A percentile compares a stretch with the other conserved stretches of the same genome.
Evolutionary conservation across 2,329 filamentous ascomycete genomes (phyloP).

Genomic region (Colletotrichum sp.): DNA sequence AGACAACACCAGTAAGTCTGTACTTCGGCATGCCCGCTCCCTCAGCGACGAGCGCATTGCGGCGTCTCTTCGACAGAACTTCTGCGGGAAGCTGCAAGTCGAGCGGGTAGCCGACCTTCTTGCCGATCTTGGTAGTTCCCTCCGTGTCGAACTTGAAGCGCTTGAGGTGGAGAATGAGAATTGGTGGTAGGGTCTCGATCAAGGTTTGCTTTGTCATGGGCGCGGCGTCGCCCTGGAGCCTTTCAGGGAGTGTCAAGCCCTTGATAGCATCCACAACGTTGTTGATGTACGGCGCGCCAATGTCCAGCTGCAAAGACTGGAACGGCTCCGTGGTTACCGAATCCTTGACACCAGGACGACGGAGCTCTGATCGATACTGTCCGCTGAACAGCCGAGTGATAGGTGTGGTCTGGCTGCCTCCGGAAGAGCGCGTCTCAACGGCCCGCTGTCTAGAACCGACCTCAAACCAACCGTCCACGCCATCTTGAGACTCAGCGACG

Average conservation of each 20-base stretch:
- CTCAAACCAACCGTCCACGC: slow-evolving; percentile 82
- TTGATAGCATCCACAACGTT: slow-evolving; percentile 93
- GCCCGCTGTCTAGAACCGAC: slow-evolving; percentile 92
- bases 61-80: slow-evolving; percentile 79
- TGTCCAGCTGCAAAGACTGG: slow-evolving; percentile 93
- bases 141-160: slow-evolving; percentile 94
- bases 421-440: slow-evolving; percentile 85
- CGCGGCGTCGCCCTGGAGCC: slow-evolving; percentile 78
- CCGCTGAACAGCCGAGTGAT: slow-evolving; percentile 96
- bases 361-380: slow-evolving; percentile 86
- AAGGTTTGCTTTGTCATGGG: slow-evolving; percentile 89
- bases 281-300: slow-evolving; percentile 82
- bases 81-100: slow-evolving; percentile 94
- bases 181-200: slow-evolving; percentile 88
- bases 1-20: slow-evolving; percentile 86
- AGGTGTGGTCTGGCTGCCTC: slow-evolving; percentile 76
- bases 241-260: slow-evolving; percentile 82
- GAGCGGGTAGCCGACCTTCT: slow-evolving; percentile 93
- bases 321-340: slow-evolving; percentile 94
- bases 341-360: slow-evolving; percentile 83
- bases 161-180: slow-evolving; percentile 94
- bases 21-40: slow-evolving; percentile 80
- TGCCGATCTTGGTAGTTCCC: slow-evolving; percentile 97
- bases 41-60: slow-evolving; percentile 67
- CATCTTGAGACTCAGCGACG: slow-evolving; percentile 32